Evolutionary conservation across 805 yeast species (phyloP), one percentile per base, ranked within the genome.

Genomic region (Komagataella populi): DNA sequence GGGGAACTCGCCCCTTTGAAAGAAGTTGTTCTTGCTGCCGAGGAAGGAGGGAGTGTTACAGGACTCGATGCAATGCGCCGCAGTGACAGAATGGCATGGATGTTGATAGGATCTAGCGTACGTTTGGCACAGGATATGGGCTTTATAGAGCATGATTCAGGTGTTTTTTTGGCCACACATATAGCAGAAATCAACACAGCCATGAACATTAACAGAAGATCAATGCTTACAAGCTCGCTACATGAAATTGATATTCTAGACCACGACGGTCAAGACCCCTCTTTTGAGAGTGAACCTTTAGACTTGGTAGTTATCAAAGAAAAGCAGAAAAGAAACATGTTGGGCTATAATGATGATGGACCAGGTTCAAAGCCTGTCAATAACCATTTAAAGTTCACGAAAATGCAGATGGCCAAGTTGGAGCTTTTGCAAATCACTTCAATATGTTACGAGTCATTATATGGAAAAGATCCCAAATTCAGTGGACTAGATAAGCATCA

Each of bases 21-120:
- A 44, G 43, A 47, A 50, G 14, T 52, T 45, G 52, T 55, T 12
- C 66, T 49, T 45, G 44, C 50, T 22, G 50, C 49, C 3, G 47
- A 48, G 6, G 52, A 55, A 22, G 72, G 68, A 22, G 66, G 78
- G 43, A 74, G 76, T 36, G 66, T 78, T 46, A 83, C 90, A 0
- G 96, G 96, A 0, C 67, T 87, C 47, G 87, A 87, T 30, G 95
- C 96, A 1, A 80, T 89, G 78, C 73, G 95, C 57, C 71, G 96
- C 59, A 82, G 90, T 55, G 90, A 87, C 63, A 73, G 96, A 45
- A 85, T 88, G 89, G 84, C 95, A 0, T 90, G 96, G 91, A 85
- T 89, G 93, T 75, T 88, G 54, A 81, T 87, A 48, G 96, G 97
- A 2, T 80, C 87, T 1, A 90, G 95, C 0, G 84, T 87, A 1